Percentiles rank a stretch among this genome's conserved stretches.
Conservation (phyloP, 306 rosid genomes). For the Clitoria ternatea region DNA sequence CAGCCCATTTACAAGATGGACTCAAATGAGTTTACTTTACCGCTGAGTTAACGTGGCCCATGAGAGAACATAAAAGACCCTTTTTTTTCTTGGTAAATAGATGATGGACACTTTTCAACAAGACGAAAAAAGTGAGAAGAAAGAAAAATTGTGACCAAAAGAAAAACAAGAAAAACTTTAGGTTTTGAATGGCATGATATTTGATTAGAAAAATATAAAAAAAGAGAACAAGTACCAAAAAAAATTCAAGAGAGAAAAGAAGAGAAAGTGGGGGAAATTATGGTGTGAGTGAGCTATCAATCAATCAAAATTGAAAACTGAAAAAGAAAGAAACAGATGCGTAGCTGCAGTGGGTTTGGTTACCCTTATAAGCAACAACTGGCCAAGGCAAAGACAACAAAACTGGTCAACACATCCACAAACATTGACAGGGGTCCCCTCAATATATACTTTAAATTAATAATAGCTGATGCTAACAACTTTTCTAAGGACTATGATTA, state of each 20-base stretch:
- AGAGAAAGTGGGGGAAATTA: background rate
- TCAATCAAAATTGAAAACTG: conserved; percentile 9
- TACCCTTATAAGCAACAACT: background rate
- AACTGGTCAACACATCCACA: background rate
- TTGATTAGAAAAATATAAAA: no score
- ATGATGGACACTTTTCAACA: no score
- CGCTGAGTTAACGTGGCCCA: background rate
- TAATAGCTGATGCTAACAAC: no score
- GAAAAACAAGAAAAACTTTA: no score
- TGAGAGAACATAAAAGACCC: no score
- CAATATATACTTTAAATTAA: no score
- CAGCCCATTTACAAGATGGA: background rate
- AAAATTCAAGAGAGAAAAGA: background rate
- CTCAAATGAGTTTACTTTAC: background rate
- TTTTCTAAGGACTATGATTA: no score
- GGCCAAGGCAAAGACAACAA: background rate
- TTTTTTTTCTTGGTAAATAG: no score
- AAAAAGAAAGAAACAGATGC: background rate
- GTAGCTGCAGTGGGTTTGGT: background rate
- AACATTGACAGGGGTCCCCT: background rate
- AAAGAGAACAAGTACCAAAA: no score
- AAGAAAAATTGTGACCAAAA: no score
- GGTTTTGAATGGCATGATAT: no score
- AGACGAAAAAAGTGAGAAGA: no score
- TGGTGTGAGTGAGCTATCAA: background rate